Base-by-base conservation (phyloP, 225 moss, liverwort and hornwort genomes). In the Bryum argenteum region DNA sequence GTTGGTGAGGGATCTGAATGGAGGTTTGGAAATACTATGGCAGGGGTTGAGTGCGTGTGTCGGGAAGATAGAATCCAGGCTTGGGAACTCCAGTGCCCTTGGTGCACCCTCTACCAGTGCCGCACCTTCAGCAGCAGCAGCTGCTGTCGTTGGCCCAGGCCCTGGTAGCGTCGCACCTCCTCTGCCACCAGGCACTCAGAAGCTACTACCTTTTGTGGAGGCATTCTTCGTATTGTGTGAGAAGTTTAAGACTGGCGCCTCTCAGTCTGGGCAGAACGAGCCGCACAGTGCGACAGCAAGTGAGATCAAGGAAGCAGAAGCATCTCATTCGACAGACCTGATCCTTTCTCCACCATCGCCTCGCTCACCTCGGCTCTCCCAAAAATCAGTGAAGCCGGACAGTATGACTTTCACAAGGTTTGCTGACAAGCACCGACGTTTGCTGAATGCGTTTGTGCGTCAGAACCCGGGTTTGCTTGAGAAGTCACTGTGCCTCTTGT, bases 181-280 rank as follows among this genome's bases (percentile, higher is more conserved):
- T 61, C 90, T 93, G 65, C 96, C 96, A 58, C 93, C 93, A 16
- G 96, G 91, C 23, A 85, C 96, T 44, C 96, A 96, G 67, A 93
- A 91, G 54, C 75, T 96, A 74, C 76, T 96, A 44, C 96, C 96
- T 3, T 93, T 93, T 50, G 93, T 96, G 73, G 96, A 96, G 78
- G 96, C 87, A 28, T 96, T 96, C 69, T 93, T 96, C 80, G 93
- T 96, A 33, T 72, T 96, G 61, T 96, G 96, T 75, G 96, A 96
- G 52, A 96, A 96, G 66, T 80, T 96, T 37, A 88, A 88, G 71
- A 71, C 85, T 47, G 91, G 93, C 44, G 87, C 93, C 24, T 57
- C 89, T 15, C 75, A 75, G 55, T 53, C 89, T 58, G 82, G 93
- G 57, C 91, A 84, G 38, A 67, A 82, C 60, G 96, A 96, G 68